A percentile compares a stretch with the other conserved stretches of the same genome.
phyloP scores from a whole-genome alignment of 2,329 filamentous ascomycete species.

The Penicillium expansum region DNA sequence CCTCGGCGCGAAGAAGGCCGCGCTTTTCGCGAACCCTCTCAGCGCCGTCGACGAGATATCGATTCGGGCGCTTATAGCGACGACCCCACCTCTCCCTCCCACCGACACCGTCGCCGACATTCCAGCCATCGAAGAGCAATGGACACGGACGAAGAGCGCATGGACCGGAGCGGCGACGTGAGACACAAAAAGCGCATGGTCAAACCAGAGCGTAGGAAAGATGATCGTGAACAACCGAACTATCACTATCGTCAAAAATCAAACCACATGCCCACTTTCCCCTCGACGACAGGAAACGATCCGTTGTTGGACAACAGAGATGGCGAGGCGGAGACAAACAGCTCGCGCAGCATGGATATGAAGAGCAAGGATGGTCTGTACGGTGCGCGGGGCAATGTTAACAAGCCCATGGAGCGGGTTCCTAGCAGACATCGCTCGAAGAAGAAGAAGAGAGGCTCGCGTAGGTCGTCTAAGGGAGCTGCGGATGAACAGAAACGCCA shows the following conservation, averaged over 20 bases:
- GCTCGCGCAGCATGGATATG: constrained; percentile 62
- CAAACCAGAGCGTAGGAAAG: constrained; percentile 80
- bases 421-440: constrained; percentile 41
- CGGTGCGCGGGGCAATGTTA: constrained; percentile 35
- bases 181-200: constrained; percentile 82
- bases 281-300: constrained; percentile 90
- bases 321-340: constrained; percentile 51
- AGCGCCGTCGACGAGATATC: constrained; percentile 67
- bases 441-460: constrained; percentile 62
- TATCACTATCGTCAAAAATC: constrained; percentile 96
- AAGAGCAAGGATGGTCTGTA: constrained; percentile 44
- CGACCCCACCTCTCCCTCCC: constrained; percentile 35
- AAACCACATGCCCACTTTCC: constrained; percentile 83
- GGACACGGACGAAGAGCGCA: constrained; percentile 52
- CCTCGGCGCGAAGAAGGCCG: constrained; percentile 59
- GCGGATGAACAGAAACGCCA: constrained; percentile 60
- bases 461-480: constrained; percentile 56
- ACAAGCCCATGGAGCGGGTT: constrained; percentile 43
- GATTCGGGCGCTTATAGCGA: constrained; percentile 59
- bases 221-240: constrained; percentile 84
- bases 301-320: constrained; percentile 71
- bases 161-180: constrained; percentile 51
- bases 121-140: constrained; percentile 48
- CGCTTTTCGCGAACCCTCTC: constrained; percentile 66
- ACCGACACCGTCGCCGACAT: constrained; percentile 41